phyloP scores from a whole-genome alignment of 768 basidiomycete species.

The Podaxis carcinomalis region DNA sequence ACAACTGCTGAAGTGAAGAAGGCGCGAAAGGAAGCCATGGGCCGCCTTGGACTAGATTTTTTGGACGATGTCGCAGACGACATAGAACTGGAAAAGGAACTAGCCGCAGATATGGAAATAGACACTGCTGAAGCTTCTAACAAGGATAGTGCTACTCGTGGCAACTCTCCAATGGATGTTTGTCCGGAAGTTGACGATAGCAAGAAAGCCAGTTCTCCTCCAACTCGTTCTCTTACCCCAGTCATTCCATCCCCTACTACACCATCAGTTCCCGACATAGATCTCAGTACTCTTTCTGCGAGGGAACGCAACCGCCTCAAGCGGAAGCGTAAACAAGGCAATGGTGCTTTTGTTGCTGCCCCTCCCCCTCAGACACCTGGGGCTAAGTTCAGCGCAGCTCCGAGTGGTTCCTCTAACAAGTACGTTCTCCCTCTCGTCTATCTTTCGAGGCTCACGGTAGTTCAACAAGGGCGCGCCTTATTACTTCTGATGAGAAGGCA shows the following conservation, averaged over 20 bases:
- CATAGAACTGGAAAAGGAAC: slow-evolving; percentile 83
- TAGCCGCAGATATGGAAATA: slow-evolving; percentile 52
- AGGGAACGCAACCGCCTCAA: slow-evolving; percentile 93
- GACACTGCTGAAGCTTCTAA: slow-evolving; percentile 31
- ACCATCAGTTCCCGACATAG: slow-evolving; percentile 38
- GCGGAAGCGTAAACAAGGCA: slow-evolving; percentile 88
- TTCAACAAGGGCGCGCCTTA: slow-evolving; percentile 59
- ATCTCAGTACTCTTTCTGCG: slow-evolving; percentile 67
- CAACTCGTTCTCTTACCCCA: slow-evolving; percentile 43
- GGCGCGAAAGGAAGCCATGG: slow-evolving; percentile 86
- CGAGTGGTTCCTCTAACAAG: slow-evolving; percentile 60
- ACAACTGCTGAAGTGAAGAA: slow-evolving; percentile 79
- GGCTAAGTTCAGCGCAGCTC: slow-evolving; percentile 57
- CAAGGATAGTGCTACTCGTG: slow-evolving; percentile 1
- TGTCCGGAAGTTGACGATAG: slow-evolving; percentile 30
- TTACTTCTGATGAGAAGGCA: slow-evolving; percentile 58
- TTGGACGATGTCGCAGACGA: slow-evolving; percentile 76
- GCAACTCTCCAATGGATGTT: slow-evolving; percentile 26
- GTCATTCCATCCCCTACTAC: slow-evolving; percentile 46
- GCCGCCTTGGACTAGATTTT: slow-evolving; percentile 82
- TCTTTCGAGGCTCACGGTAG: not conserved
- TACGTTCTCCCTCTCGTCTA: slow-evolving; percentile 21
- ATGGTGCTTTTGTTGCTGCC: slow-evolving; percentile 75
- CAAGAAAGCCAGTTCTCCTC: slow-evolving; percentile 34
- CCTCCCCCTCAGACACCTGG: slow-evolving; percentile 58